Evolutionary conservation across 345 rosid species (phyloP), one percentile per base, ranked within the genome.

Genomic region (Gossypium anomalum): DNA sequence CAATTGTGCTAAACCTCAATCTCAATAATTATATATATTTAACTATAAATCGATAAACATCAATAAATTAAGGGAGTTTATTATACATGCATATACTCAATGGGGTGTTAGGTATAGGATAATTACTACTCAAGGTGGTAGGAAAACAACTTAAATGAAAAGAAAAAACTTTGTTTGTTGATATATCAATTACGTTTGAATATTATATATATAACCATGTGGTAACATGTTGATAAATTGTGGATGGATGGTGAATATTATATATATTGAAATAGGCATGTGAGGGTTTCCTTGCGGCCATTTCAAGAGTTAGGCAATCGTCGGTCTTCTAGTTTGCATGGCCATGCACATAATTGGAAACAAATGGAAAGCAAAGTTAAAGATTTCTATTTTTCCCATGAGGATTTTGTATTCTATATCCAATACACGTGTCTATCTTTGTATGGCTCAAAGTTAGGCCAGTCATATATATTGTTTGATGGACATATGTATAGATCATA

Each of bases 261-360:
- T 34, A 5, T 56, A 9, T 53, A 66, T 67, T 2, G 7, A 67
- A 67, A 16, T 17, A 25, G n/a, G 47, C 76, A 73, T 45, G 76
- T 73, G 76, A 60, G 19, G 58, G 14, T 38, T 45, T 60, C 58
- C 76, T 73, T 47, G 76, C 17, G 53, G 17, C 23, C 23, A 45
- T 11, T 65, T 53, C 73, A 81, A 78, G 80, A 76, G 81, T 83
- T 85, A 79, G 86, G 90, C 77, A 65, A 67, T 74, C 76, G 88
- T 84, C 80, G 79, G 73, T 68, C 53, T 70, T 85, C 71, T 44
- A 63, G 51, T 74, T 81, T 71, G 80, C 80, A 75, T 75, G 82
- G 83, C 63, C 74, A 80, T 77, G 76, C 75, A 77, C 76, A 38
- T 61, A 78, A 68, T 34, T 79, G 78, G 83, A 62, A 71, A 72